phyloP scores from a whole-genome alignment of 169 alveolate species.

The Theileria sp. region DNA sequence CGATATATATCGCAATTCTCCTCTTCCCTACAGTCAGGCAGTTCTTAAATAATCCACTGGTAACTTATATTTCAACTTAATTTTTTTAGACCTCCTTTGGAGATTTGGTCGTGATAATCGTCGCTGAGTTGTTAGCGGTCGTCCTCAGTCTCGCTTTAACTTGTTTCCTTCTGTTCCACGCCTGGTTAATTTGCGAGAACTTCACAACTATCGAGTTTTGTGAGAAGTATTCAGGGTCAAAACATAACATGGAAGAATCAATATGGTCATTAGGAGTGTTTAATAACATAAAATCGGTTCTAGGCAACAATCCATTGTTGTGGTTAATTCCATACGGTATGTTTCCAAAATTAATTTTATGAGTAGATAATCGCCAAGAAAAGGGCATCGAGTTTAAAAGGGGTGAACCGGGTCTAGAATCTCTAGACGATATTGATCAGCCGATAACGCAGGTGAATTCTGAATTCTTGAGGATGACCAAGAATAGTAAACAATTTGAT shows the following conservation, averaged over 20 bases:
- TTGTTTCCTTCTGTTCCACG: constrained; percentile 78
- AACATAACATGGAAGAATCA: constrained; percentile 32
- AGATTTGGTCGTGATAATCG: constrained; percentile 72
- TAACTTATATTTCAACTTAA: neutral
- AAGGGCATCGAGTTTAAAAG: constrained; percentile 61
- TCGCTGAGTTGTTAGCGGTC: constrained; percentile 78
- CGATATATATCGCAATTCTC: constrained; percentile 70
- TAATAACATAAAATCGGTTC: constrained; percentile 57
- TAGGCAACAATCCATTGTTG: constrained; percentile 68
- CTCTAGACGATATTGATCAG: constrained; percentile 34
- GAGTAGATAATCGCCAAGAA: constrained; percentile 61
- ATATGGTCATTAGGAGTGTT: constrained; percentile 67
- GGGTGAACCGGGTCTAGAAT: constrained; percentile 1
- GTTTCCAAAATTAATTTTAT: neutral
- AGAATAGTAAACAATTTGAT: constrained; percentile 52
- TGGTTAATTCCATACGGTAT: constrained; percentile 62
- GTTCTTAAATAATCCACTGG: constrained; percentile 18
- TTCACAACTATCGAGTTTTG: constrained; percentile 86
- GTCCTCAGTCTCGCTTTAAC: constrained; percentile 71
- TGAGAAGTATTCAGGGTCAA: constrained; percentile 75
- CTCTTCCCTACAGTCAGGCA: constrained; percentile 67
- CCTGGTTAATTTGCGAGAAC: constrained; percentile 72
- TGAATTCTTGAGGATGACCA: constrained; percentile 51
- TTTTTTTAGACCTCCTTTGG: constrained; percentile 71
- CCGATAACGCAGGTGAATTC: constrained; percentile 35